phyloP scores from a whole-genome alignment of 441 rosid genomes.

The Syzygium syzygioides region DNA sequence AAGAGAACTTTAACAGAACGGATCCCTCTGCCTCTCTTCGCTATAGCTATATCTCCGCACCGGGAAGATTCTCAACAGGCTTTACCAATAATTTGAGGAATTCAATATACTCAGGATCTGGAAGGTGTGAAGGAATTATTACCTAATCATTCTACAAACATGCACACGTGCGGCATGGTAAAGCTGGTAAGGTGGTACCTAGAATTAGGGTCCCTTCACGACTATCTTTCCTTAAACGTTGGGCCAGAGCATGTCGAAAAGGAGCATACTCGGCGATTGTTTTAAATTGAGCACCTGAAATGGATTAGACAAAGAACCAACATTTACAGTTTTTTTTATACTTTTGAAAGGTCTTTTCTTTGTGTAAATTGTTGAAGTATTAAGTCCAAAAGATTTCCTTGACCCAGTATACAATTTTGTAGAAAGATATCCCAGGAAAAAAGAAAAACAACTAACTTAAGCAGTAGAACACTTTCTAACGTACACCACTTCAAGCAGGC shows the following conservation, averaged over 20 bases:
- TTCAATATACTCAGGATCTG: constrained; percentile 79
- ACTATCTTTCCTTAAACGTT: constrained; percentile 40
- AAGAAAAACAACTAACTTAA: not conserved
- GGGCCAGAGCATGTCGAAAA: constrained; percentile 53
- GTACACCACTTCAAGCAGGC: not conserved
- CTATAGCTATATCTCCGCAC: constrained; percentile 64
- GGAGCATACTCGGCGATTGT: constrained; percentile 80
- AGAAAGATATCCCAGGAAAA: not conserved
- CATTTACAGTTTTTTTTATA: not conserved
- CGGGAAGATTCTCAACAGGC: constrained; percentile 67
- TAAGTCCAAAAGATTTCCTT: not conserved
- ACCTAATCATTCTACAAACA: not conserved
- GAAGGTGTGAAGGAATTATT: not conserved
- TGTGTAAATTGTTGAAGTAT: not conserved
- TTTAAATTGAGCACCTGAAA: constrained; percentile 63
- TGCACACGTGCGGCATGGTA: not conserved
- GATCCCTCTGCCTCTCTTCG: constrained; percentile 63
- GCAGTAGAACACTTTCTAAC: not conserved
- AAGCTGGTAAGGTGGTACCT: constrained; percentile 21
- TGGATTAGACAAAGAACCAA: not conserved
- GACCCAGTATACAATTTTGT: not conserved
- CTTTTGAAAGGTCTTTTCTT: not conserved
- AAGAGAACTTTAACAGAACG: constrained; percentile 27
- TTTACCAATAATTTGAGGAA: constrained; percentile 64
- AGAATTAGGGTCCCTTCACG: constrained; percentile 68